Percentiles rank a stretch among this genome's conserved stretches.
These are phyloP conservation scores for Kwoniella sp. DNA, from an alignment of 768 basidiomycete species.

Conservation along the genomic window DNA sequence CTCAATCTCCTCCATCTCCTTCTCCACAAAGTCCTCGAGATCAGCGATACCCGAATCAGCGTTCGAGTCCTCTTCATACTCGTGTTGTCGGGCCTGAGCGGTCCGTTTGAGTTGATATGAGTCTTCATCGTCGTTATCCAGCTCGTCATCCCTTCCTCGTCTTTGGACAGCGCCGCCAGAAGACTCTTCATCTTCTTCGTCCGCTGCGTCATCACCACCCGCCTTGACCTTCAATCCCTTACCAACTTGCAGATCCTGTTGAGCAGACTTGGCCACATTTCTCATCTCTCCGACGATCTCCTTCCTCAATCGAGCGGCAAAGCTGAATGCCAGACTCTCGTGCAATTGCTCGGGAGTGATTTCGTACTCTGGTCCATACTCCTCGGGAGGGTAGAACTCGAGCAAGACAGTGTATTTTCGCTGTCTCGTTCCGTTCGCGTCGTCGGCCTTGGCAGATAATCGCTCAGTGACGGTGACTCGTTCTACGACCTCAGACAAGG, in stretches of 20 bases:
- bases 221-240: slow-evolving; percentile 61
- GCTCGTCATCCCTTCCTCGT: slow-evolving; percentile 59
- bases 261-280: slow-evolving; percentile 76
- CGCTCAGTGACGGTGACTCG: slow-evolving; percentile 77
- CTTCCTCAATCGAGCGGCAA: slow-evolving; percentile 77
- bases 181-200: slow-evolving; percentile 53
- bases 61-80: slow-evolving; percentile 66
- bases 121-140: slow-evolving; percentile 62
- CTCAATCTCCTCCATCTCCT: slow-evolving; percentile 42
- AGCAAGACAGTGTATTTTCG: slow-evolving; percentile 80
- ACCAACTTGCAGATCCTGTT: slow-evolving; percentile 69
- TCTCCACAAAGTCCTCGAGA: slow-evolving; percentile 48
- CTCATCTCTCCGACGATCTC: slow-evolving; percentile 86
- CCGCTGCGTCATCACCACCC: slow-evolving; percentile 53
- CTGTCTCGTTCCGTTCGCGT: slow-evolving; percentile 65
- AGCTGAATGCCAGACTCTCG: slow-evolving; percentile 68
- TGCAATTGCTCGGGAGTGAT: slow-evolving; percentile 73
- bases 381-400: slow-evolving; percentile 79
- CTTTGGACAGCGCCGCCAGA: slow-evolving; percentile 34
- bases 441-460: slow-evolving; percentile 60
- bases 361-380: slow-evolving; percentile 82
- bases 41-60: slow-evolving; percentile 37
- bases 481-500: slow-evolving; percentile 85
- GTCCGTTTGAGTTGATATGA: slow-evolving; percentile 58
- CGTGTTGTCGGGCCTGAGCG: slow-evolving; percentile 58